Evolutionary conservation across 169 alveolate species (phyloP), one percentile per base, ranked within the genome.

Genomic region (Fabrea salina): DNA sequence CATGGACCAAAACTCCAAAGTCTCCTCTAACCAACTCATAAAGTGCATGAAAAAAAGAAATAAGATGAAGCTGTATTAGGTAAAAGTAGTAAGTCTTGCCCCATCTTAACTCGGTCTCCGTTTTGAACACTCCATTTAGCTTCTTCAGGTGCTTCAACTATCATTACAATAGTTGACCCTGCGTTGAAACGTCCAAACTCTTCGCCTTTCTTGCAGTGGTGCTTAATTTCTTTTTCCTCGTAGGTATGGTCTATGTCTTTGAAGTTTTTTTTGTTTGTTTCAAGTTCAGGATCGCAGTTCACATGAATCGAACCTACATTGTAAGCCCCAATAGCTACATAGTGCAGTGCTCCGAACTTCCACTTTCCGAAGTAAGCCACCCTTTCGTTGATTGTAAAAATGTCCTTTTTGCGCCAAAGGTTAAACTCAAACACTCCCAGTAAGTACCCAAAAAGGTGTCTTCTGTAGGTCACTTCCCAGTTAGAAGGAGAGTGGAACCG

Each of bases 401-500:
- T 87, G 49, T 92, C 90, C 64, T 92, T 88, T 75, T 89, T 81
- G 39, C 77, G 56, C 19, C 78, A 77, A 37, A 88, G 68, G 70
- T 84, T 86, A 11, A 82, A 78, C 33, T 74, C 51, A 83, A 81
- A 80, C 19, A 91, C 91, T 8, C 94, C 94, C 41, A 86, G 61
- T 37, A 88, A 75, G 49, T 91, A 94, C 19, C 98, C 98, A 3
- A 92, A 85, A 51, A 94, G 76, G 72, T 96, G 98, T 56, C 94
- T 85, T 61, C 96, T 84, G 44, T 57, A 85, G 43, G 83, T 49
- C 13, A 92, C 84, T 35, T 82, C 47, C 58, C 88, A 85, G 43
- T 91, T 74, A 25, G 92, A 70, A 19, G 98, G 98, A 4, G 96
- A 84, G 82, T 95, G 97, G 83, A 89, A 96, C 64, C 97, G 85